Base-by-base conservation (phyloP, 768 basidiomycete species). In the Cantharellus anzutake region DNA sequence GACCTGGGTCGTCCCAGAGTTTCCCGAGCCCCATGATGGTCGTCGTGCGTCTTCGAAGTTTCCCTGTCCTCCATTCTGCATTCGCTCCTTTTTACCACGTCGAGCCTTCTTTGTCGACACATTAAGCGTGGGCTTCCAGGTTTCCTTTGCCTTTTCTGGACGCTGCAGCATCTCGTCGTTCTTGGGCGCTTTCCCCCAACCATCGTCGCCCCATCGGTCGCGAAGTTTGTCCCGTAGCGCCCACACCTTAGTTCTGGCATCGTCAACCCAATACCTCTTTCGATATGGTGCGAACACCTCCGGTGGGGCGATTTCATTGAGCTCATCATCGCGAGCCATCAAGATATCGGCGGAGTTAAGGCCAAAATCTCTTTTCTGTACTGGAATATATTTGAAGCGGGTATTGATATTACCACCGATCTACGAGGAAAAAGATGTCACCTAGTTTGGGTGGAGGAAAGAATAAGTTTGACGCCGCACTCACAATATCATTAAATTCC, bases 401-500 rank as follows among this genome's bases (percentile, higher is more conserved):
- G 92, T 98, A 2, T 91, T 84, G 67, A 92, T 73, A 67, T 83
- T 1, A 11, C 52, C 88, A 4, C 82, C 92, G 57, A 94, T 83
- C 93, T 93, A 57, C 7, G 4, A 41, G 61, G 14, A 56, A 61
- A 16, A 59, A 61, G 60, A 51, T 60, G 29, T 48, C 29, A 29
- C 44, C 48, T 40, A 38, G 34, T 56, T 58, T 59, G 38, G 11
- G 16, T 2, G 56, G 14, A 5, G 20, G 37, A 58, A 51, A 60
- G 41, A 51, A 5, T 14, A 1, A 42, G 41, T 40, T 5, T 41
- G 37, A 7, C 38, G 11, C 14, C 2, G 42, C 38, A 74, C 83
- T 66, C 62, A 92, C 93, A 74, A 97, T 79, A 66, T 94, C 93
- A 69, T 97, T 97, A 73, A 97, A 94, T 62, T 97, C 94, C 16